Evolutionary conservation across 2,329 filamentous ascomycete genomes (phyloP).

Genomic region (Raffaelea ambrosiae): DNA sequence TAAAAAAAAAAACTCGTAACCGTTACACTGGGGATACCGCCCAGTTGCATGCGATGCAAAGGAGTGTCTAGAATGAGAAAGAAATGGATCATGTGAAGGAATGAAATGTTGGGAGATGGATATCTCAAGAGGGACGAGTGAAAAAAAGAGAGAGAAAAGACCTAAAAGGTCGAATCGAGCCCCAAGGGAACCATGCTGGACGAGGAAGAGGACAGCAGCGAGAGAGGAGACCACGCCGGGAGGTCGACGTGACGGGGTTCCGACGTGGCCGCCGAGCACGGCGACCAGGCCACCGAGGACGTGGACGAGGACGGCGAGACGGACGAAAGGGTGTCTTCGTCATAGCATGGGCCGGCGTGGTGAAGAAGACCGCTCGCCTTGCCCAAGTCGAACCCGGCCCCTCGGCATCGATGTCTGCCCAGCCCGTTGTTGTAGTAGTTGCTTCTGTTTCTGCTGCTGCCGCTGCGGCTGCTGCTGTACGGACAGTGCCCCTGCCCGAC

Average conservation of each 20-base stretch:
- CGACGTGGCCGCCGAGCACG: slow-evolving; percentile 1
- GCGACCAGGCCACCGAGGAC: neutral
- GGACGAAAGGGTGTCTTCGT: neutral
- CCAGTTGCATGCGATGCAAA: neutral
- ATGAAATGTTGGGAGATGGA: neutral
- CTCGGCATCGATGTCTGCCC: no score
- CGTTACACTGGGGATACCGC: no score
- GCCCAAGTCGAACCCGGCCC: neutral
- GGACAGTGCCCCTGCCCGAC: slow-evolving; percentile 48
- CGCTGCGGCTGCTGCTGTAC: slow-evolving; percentile 19
- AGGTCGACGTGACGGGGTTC: slow-evolving; percentile 7
- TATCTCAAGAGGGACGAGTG: no score
- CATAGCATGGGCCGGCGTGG: neutral
- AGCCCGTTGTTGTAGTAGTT: neutral
- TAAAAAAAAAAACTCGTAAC: no score
- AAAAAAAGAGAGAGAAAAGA: neutral
- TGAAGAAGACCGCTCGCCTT: neutral
- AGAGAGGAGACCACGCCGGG: slow-evolving; percentile 8
- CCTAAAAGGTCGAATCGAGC: slow-evolving; percentile 11
- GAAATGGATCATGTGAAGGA: neutral
- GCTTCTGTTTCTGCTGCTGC: neutral
- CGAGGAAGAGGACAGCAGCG: neutral
- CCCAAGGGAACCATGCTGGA: slow-evolving; percentile 8
- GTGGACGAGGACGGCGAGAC: neutral
- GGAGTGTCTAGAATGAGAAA: neutral